phyloP scores from a whole-genome alignment of 164 flowering plant genomes.

The Amborella trichopoda region DNA sequence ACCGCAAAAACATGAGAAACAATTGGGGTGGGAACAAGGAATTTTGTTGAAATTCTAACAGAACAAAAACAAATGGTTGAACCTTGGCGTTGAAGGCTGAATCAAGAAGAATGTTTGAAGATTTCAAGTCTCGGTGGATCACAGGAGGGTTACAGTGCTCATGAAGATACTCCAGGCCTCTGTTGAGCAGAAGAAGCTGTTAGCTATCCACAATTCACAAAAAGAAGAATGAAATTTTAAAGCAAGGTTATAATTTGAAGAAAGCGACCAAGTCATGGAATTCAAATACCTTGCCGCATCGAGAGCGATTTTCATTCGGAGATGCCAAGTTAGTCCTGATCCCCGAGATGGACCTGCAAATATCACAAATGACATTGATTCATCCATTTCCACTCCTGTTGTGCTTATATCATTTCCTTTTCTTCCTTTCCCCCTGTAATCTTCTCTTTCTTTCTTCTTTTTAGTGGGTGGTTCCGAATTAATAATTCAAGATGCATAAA shows the following conservation, averaged over 20 bases:
- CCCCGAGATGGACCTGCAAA: conserved; percentile 67
- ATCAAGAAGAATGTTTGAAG: conserved; percentile 91
- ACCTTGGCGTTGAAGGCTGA: conserved; percentile 92
- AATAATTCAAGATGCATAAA: too few species aligned
- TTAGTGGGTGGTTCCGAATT: too few species aligned
- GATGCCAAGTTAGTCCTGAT: conserved; percentile 67
- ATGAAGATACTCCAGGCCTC: conserved; percentile 91
- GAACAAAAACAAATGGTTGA: neutral
- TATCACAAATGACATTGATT: conserved; percentile 6
- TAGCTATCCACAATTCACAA: too few species aligned
- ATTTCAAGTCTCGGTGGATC: conserved; percentile 96
- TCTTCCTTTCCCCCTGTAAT: too few species aligned
- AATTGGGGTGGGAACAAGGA: too few species aligned
- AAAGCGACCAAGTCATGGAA: neutral
- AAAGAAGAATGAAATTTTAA: too few species aligned
- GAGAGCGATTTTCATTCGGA: conserved; percentile 86
- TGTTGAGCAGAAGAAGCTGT: conserved; percentile 20
- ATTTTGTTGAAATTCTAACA: neutral
- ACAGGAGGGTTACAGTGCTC: conserved; percentile 84
- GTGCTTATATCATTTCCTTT: neutral
- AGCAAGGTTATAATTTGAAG: neutral
- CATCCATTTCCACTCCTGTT: neutral
- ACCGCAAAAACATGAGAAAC: too few species aligned
- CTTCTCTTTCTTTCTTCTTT: too few species aligned
- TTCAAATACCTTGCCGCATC: conserved; percentile 88